Evolutionary conservation across 805 yeast species (phyloP).

Genomic region (Candida patagonica): DNA sequence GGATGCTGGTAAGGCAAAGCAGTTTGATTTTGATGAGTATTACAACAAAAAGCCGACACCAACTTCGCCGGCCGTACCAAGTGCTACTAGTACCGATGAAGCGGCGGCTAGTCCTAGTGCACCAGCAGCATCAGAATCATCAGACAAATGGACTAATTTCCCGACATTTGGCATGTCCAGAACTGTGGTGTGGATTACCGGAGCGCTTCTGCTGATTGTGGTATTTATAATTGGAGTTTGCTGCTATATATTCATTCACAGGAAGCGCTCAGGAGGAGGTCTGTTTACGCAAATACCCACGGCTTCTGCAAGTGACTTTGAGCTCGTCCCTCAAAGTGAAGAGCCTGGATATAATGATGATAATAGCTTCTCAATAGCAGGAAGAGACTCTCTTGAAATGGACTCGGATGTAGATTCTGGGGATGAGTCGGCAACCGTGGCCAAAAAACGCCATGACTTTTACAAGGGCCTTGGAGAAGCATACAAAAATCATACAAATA

Average conservation of each 20-base stretch:
- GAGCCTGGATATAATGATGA: constrained; percentile 7
- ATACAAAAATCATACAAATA: not conserved
- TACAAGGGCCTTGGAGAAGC: not conserved
- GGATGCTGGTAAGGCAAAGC: constrained; percentile 53
- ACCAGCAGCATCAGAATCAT: constrained; percentile 4
- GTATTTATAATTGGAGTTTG: constrained; percentile 29
- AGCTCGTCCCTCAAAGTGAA: constrained; percentile 17
- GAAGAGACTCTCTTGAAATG: not conserved
- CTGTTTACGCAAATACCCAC: constrained; percentile 9
- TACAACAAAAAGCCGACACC: constrained; percentile 33
- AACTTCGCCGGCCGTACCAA: constrained; percentile 12
- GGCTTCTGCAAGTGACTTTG: constrained; percentile 17
- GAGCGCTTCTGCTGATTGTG: constrained; percentile 37
- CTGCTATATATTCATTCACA: constrained; percentile 34
- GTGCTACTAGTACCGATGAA: constrained; percentile 9
- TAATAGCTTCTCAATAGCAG: constrained; percentile 6
- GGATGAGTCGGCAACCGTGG: constrained; percentile 3
- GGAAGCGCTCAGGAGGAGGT: constrained; percentile 23
- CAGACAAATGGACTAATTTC: constrained; percentile 9
- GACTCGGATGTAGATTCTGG: constrained; percentile 2
- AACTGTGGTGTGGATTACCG: constrained; percentile 26
- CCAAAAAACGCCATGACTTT: not conserved
- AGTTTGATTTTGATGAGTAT: constrained; percentile 36
- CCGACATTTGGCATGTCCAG: constrained; percentile 27
- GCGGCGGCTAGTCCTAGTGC: constrained; percentile 7